Conservation (phyloP, 2,329 filamentous ascomycete species). For the Cryoendolithus antarcticus region DNA sequence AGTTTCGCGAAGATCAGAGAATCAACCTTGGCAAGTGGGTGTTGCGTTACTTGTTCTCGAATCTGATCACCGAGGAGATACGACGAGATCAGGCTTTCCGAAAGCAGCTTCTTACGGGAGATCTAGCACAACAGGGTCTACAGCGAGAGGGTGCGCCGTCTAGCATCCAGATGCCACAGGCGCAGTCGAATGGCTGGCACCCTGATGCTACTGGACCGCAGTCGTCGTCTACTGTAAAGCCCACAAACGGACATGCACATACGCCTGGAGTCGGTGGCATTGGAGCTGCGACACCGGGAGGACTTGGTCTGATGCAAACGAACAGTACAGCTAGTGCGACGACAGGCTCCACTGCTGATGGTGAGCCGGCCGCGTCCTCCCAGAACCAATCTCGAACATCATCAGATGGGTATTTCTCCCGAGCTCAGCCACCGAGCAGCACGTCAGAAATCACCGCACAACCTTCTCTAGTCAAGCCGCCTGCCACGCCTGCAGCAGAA, state of each 20-base stretch:
- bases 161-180: constrained; percentile 45
- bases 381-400: constrained; percentile 41
- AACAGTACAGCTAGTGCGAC: constrained; percentile 22
- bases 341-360: constrained; percentile 27
- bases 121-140: constrained; percentile 43
- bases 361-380: constrained; percentile 19
- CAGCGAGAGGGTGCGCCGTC: constrained; percentile 46
- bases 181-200: constrained; percentile 34
- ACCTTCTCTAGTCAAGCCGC: constrained; percentile 14
- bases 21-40: constrained; percentile 98
- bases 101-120: constrained; percentile 51
- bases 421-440: constrained; percentile 39
- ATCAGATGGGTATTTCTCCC: constrained; percentile 69
- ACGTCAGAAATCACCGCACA: constrained; percentile 12
- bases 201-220: constrained; percentile 27
- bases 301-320: constrained; percentile 24
- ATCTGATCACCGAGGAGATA: constrained; percentile 82
- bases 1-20: constrained; percentile 86
- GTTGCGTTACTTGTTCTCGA: constrained; percentile 78
- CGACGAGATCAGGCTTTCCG: constrained; percentile 64
- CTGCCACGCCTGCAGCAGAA: constrained; percentile 19
- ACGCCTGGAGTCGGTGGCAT: constrained; percentile 65
- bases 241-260: constrained; percentile 48
- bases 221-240: constrained; percentile 41
- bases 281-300: constrained; percentile 37